Conservation (phyloP, 257 asterid genomes). For the Paulownia fortunei region DNA sequence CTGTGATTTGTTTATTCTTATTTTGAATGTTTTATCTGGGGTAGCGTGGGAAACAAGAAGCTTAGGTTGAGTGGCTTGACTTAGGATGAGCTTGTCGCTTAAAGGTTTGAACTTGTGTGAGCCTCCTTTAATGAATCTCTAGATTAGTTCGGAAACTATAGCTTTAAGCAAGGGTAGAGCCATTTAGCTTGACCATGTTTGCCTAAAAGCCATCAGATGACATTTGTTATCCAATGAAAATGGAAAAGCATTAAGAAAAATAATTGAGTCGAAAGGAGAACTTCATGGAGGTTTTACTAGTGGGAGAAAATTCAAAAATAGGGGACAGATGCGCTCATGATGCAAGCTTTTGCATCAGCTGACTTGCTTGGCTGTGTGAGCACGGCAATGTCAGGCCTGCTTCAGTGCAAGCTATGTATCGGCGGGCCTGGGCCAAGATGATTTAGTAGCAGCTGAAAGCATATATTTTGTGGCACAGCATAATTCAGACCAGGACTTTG, state of each 20-base stretch:
- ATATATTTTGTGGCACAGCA: no score
- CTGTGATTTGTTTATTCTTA: background rate
- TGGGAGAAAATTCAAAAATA: background rate
- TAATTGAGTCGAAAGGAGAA: conserved; percentile 6
- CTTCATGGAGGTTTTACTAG: background rate
- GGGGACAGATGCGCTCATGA: background rate
- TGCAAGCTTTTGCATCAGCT: conserved; percentile 10
- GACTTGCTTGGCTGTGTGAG: background rate
- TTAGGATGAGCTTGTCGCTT: background rate
- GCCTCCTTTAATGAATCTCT: background rate
- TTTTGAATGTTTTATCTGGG: background rate
- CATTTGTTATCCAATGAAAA: background rate
- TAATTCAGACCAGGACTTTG: no score
- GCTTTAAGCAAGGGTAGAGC: conserved; percentile 10
- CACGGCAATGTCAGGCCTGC: background rate
- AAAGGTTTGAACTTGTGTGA: background rate
- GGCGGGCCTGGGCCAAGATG: no score
- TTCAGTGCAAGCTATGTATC: background rate
- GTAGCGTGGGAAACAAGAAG: background rate
- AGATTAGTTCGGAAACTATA: conserved; percentile 3
- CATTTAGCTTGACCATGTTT: background rate
- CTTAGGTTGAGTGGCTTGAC: conserved; percentile 17
- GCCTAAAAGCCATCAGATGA: background rate
- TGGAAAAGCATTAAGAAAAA: background rate
- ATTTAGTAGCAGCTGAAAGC: no score